phyloP scores from a whole-genome alignment of 2,329 filamentous ascomycete species.

The Hymenoscyphus scutula region DNA sequence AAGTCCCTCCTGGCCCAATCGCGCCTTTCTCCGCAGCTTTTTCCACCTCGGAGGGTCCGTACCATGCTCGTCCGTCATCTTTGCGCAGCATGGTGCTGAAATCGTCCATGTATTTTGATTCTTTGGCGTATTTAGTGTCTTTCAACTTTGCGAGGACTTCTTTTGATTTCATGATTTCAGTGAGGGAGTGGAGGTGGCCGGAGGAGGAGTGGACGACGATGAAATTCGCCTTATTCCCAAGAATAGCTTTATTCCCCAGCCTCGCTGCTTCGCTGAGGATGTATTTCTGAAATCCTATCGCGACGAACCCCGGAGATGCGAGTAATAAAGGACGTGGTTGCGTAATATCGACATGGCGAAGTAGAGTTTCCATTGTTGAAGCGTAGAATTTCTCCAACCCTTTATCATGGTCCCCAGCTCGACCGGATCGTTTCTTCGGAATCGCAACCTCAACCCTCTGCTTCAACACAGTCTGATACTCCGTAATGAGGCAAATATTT shows the following conservation, averaged over 20 bases:
- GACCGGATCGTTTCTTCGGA: slow-evolving; percentile 64
- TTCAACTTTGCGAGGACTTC: slow-evolving; percentile 75
- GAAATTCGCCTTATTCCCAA: slow-evolving; percentile 60
- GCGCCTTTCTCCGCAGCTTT: slow-evolving; percentile 82
- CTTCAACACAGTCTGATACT: slow-evolving; percentile 74
- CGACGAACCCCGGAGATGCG: slow-evolving; percentile 86
- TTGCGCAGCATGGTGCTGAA: slow-evolving; percentile 75
- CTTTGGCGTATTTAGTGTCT: slow-evolving; percentile 83
- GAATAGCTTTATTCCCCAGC: slow-evolving; percentile 66
- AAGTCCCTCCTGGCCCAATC: slow-evolving; percentile 77
- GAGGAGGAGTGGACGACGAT: slow-evolving; percentile 79
- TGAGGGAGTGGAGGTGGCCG: slow-evolving; percentile 81
- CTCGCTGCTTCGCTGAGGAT: slow-evolving; percentile 61
- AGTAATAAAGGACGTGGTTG: slow-evolving; percentile 72
- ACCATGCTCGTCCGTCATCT: slow-evolving; percentile 88
- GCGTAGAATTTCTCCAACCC: slow-evolving; percentile 77
- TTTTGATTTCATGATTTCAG: slow-evolving; percentile 80
- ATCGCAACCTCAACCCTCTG: slow-evolving; percentile 66
- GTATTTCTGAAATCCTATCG: slow-evolving; percentile 75
- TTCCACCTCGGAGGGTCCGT: slow-evolving; percentile 79
- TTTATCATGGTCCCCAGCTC: slow-evolving; percentile 62
- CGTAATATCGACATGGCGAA: slow-evolving; percentile 74
- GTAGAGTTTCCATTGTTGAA: slow-evolving; percentile 70
- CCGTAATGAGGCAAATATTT: slow-evolving; percentile 79
- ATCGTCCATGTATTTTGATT: slow-evolving; percentile 80